Percentiles rank a stretch among this genome's conserved stretches.
Evolutionary conservation across 345 rosid species (phyloP).

Genomic region (Passiflora organensis): DNA sequence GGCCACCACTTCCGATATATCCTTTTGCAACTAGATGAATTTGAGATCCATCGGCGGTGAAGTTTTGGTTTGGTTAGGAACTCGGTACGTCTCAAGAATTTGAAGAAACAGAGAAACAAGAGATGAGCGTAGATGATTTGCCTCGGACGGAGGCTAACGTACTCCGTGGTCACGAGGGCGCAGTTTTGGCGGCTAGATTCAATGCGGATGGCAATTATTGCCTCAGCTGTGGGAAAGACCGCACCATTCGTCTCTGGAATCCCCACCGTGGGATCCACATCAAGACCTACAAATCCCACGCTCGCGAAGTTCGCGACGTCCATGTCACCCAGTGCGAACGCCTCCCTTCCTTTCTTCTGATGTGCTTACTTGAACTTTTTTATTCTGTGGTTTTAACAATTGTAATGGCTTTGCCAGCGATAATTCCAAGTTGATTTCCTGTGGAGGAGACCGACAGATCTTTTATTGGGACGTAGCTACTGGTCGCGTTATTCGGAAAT

Average conservation of each 20-base stretch:
- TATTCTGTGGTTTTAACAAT: neutral
- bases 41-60: too few species aligned
- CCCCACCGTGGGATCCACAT: slow-evolving; percentile 94
- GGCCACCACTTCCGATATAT: too few species aligned
- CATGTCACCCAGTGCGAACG: slow-evolving; percentile 70
- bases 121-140: slow-evolving; percentile 12
- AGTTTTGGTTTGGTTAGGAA: too few species aligned
- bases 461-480: slow-evolving; percentile 96
- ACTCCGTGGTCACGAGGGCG: slow-evolving; percentile 18
- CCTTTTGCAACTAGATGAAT: too few species aligned
- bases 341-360: neutral
- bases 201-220: slow-evolving; percentile 91
- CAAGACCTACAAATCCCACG: slow-evolving; percentile 95
- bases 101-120: neutral
- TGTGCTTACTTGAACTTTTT: neutral
- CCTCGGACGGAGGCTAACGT: slow-evolving; percentile 8
- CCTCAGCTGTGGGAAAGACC: slow-evolving; percentile 89
- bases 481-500: slow-evolving; percentile 82
- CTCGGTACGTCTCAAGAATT: too few species aligned
- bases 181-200: slow-evolving; percentile 43
- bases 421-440: slow-evolving; percentile 79
- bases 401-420: slow-evolving; percentile 33
- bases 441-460: slow-evolving; percentile 91
- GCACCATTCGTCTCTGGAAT: slow-evolving; percentile 97
- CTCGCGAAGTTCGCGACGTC: slow-evolving; percentile 95